These are phyloP conservation scores for Neurospora cerealis DNA, from an alignment of 495 filamentous ascomycete genomes.

Conservation along the genomic window DNA sequence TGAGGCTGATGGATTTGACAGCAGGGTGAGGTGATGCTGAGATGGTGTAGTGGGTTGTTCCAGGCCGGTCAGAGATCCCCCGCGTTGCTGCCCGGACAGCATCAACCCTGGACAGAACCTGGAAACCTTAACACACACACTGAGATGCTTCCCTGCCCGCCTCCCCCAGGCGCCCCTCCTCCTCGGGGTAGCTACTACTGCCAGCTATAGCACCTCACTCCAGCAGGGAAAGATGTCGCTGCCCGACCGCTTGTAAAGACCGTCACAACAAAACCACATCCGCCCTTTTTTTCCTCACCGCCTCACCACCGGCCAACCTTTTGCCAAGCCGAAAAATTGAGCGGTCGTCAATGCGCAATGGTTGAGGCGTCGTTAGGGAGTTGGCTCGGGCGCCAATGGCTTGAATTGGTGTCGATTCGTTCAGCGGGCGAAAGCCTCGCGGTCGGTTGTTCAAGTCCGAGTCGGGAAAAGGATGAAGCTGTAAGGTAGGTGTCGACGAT, in stretches of 20 bases:
- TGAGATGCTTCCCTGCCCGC: neutral
- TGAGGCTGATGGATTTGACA: neutral
- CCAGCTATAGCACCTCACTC: neutral
- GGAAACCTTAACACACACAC: neutral
- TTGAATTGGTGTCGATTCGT: slow-evolving; percentile 9
- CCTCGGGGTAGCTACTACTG: neutral
- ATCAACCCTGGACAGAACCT: neutral
- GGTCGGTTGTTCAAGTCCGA: neutral
- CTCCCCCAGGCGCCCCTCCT: neutral
- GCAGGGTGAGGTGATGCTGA: neutral
- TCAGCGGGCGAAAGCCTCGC: slow-evolving; percentile 1
- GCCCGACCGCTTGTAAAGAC: slow-evolving; percentile 9
- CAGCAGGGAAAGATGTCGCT: slow-evolving; percentile 6
- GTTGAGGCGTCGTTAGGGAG: neutral
- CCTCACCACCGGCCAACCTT: slow-evolving; percentile 7
- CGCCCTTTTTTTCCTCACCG: slow-evolving; percentile 10
- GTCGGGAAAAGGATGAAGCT: neutral
- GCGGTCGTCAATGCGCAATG: slow-evolving; percentile 2
- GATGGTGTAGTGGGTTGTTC: slow-evolving; percentile 1
- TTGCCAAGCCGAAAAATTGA: slow-evolving; percentile 4
- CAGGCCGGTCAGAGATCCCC: neutral
- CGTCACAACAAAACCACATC: neutral
- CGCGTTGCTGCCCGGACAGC: slow-evolving; percentile 1
- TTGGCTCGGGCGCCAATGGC: slow-evolving; percentile 19
- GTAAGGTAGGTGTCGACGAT: neutral